Conservation (phyloP, 1,284 basidiomycete genomes). For the Entoloma clypeatum region DNA sequence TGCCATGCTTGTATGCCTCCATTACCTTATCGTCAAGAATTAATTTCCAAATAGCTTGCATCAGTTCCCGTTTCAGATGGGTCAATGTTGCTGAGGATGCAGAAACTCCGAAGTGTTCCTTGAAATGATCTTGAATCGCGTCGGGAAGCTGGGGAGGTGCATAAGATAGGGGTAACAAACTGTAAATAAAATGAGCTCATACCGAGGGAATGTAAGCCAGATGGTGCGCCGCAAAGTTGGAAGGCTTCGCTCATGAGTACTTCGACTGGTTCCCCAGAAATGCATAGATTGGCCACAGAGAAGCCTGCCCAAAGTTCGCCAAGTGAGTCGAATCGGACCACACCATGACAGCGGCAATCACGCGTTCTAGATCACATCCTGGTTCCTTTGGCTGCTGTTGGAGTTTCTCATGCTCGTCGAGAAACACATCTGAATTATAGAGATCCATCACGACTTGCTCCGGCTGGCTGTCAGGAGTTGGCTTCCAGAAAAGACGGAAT, state of each 20-base stretch:
- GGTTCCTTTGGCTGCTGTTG: constrained; percentile 10
- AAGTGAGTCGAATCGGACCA: constrained; percentile 38
- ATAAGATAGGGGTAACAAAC: too few relatives aligned
- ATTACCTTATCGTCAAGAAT: not conserved
- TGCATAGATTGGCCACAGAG: constrained; percentile 37
- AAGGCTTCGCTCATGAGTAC: constrained; percentile 25
- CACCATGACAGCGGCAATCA: constrained; percentile 28
- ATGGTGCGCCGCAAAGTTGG: constrained; percentile 27
- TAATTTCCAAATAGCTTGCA: not conserved
- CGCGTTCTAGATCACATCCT: constrained; percentile 6
- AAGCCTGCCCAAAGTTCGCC: constrained; percentile 30
- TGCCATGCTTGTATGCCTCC: constrained; percentile 13
- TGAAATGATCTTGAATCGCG: not conserved
- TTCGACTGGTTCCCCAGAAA: constrained; percentile 36
- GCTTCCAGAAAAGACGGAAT: too few relatives aligned
- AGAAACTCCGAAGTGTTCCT: not conserved
- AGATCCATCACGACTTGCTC: constrained; percentile 1
- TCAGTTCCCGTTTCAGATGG: constrained; percentile 1
- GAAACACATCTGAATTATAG: too few relatives aligned
- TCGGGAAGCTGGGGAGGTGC: constrained; percentile 6
- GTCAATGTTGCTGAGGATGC: too few relatives aligned
- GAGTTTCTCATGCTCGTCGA: too few relatives aligned
- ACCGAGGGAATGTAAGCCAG: constrained; percentile 28
- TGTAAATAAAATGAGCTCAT: too few relatives aligned
- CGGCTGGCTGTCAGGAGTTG: not conserved